These are phyloP conservation scores for Calamus simplicifolius DNA, from an alignment of 176 grass and related monocot species.

Conservation along the genomic window DNA sequence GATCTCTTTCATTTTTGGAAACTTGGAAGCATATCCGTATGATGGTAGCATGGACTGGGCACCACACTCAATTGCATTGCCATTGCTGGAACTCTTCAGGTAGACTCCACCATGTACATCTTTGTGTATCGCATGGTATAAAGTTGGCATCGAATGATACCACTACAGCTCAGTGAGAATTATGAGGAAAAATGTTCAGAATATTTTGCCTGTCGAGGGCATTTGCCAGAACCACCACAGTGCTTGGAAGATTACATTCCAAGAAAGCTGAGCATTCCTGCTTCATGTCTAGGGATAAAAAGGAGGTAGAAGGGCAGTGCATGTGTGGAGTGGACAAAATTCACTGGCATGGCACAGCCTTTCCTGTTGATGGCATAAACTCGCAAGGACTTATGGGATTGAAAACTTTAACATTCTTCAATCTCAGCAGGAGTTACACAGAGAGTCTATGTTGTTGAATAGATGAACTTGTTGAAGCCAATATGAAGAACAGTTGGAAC, in stretches of 20 bases:
- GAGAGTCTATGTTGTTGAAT: too few relatives aligned
- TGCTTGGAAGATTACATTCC: constrained; percentile 10
- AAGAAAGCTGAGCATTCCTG: not conserved
- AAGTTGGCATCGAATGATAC: not conserved
- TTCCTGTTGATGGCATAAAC: too few relatives aligned
- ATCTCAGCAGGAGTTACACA: too few relatives aligned
- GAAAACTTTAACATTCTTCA: too few relatives aligned
- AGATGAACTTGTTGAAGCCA: too few relatives aligned
- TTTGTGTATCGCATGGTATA: not conserved
- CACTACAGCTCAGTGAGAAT: constrained; percentile 3
- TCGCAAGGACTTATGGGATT: too few relatives aligned
- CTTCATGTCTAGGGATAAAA: not conserved
- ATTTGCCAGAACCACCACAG: not conserved
- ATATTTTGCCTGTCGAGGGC: not conserved
- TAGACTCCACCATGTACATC: not conserved
- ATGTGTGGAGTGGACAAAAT: not conserved
- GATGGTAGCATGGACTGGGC: too few relatives aligned
- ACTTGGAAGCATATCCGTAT: too few relatives aligned
- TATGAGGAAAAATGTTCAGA: not conserved
- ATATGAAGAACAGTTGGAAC: too few relatives aligned
- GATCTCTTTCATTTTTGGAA: too few relatives aligned
- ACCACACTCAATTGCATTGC: constrained; percentile 1
- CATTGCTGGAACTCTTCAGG: not conserved
- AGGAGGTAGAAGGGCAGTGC: not conserved
- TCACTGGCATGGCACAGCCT: not conserved